Conservation (phyloP, 148 eudicot genomes). For the Amaranthus palmeri region DNA sequence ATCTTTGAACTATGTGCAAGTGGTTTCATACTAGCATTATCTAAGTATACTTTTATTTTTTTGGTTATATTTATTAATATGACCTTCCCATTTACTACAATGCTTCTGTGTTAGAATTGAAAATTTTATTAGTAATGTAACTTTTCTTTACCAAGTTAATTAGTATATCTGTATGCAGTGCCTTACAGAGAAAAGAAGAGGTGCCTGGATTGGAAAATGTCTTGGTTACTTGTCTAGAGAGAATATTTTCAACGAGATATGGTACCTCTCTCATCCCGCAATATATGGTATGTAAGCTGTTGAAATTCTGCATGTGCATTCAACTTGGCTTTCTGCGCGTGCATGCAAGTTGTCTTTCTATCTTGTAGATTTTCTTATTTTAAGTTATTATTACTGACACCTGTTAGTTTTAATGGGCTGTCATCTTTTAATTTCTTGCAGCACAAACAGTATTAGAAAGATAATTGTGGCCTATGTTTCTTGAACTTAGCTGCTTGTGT, state of each 20-base stretch:
- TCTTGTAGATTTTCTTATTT: not conserved
- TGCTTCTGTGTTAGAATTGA: not conserved
- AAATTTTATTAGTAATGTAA: not conserved
- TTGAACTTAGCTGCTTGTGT: no score
- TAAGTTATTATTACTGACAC: not conserved
- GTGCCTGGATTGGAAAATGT: conserved; percentile 68
- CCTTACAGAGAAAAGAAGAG: conserved; percentile 65
- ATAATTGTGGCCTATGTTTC: no score
- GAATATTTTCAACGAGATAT: conserved; percentile 64
- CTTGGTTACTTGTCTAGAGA: conserved; percentile 71
- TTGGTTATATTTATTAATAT: no score
- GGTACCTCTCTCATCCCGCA: conserved; percentile 88
- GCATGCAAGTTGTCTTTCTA: not conserved
- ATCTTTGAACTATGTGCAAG: no score
- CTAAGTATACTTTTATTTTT: no score
- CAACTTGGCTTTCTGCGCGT: not conserved
- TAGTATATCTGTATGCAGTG: conserved; percentile 37
- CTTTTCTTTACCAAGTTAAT: not conserved
- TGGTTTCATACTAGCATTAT: no score
- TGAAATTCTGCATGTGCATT: not conserved
- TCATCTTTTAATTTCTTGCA: no score
- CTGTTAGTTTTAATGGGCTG: no score
- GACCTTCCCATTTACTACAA: no score
- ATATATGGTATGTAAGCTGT: conserved; percentile 52
- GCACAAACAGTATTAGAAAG: no score